Evolutionary conservation across 108 stramenopile genomes (phyloP).

Genomic region (Pseudonitzschia delicatissima): DNA sequence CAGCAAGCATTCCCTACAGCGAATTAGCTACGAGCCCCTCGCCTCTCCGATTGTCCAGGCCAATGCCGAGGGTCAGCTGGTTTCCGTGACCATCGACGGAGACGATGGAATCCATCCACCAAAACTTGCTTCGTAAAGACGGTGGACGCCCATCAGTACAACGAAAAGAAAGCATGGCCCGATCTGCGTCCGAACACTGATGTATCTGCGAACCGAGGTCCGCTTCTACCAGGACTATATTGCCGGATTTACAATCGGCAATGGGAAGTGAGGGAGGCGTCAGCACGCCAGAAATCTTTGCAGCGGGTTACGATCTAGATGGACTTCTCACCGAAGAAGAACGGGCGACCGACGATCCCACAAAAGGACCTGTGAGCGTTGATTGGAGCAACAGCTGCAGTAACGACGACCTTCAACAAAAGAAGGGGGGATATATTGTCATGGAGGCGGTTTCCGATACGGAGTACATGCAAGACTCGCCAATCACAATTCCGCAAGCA

Average conservation of each 20-base stretch:
- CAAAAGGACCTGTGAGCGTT: constrained; percentile 9
- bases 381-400: constrained; percentile 7
- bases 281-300: constrained; percentile 36
- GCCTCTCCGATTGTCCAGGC: too few species aligned
- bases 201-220: constrained; percentile 71
- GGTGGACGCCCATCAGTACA: constrained; percentile 38
- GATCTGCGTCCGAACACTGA: constrained; percentile 73
- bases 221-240: constrained; percentile 70
- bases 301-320: constrained; percentile 45
- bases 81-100: background rate
- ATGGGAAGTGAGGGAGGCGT: background rate
- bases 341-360: constrained; percentile 30
- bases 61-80: constrained; percentile 39
- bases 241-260: constrained; percentile 33
- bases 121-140: constrained; percentile 39
- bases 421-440: constrained; percentile 33
- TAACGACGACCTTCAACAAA: background rate
- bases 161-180: constrained; percentile 52
- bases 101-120: background rate
- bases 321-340: constrained; percentile 64
- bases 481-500: constrained; percentile 29
- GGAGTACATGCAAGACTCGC: constrained; percentile 67
- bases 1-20: too few species aligned
- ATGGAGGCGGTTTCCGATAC: constrained; percentile 30
- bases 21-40: too few species aligned